phyloP scores from a whole-genome alignment of 768 basidiomycete genomes.

The Ramaria sp. region DNA sequence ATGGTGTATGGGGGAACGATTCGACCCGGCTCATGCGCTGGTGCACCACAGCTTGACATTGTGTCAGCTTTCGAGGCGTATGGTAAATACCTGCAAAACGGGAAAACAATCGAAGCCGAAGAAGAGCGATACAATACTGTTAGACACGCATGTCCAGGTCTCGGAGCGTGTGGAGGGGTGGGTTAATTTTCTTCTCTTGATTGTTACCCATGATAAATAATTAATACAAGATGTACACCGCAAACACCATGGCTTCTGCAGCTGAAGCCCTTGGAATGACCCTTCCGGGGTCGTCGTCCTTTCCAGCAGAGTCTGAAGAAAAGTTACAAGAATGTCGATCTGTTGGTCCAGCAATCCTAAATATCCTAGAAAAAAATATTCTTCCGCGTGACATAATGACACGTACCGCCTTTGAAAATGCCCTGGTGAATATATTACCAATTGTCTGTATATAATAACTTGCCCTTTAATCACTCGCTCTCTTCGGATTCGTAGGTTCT shows the following conservation, averaged over 20 bases:
- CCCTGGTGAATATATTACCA: slow-evolving; percentile 49
- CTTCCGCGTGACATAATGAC: slow-evolving; percentile 96
- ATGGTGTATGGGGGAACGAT: slow-evolving; percentile 99
- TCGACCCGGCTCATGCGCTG: slow-evolving; percentile 83
- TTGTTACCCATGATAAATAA: background rate
- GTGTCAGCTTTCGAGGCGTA: slow-evolving; percentile 98
- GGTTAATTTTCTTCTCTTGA: slow-evolving; percentile 23
- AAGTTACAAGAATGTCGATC: slow-evolving; percentile 77
- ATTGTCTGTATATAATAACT: background rate
- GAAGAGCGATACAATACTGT: slow-evolving; percentile 75
- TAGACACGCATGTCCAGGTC: slow-evolving; percentile 91
- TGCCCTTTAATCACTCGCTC: background rate
- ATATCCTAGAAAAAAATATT: slow-evolving; percentile 85
- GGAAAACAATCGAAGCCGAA: slow-evolving; percentile 76
- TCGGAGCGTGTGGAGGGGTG: slow-evolving; percentile 96
- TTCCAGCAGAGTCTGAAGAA: slow-evolving; percentile 86
- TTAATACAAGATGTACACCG: slow-evolving; percentile 78
- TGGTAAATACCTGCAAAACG: slow-evolving; percentile 88
- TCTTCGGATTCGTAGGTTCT: slow-evolving; percentile 46
- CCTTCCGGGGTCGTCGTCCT: slow-evolving; percentile 92
- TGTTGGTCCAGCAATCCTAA: slow-evolving; percentile 74
- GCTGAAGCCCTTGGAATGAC: slow-evolving; percentile 95
- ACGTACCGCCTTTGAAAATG: slow-evolving; percentile 91
- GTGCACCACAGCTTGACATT: slow-evolving; percentile 81
- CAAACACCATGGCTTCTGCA: slow-evolving; percentile 97